A percentile compares a stretch with the other conserved stretches of the same genome.
Evolutionary conservation across 2,329 filamentous ascomycete genomes (phyloP).

Genomic region (Fusarium begoniae): DNA sequence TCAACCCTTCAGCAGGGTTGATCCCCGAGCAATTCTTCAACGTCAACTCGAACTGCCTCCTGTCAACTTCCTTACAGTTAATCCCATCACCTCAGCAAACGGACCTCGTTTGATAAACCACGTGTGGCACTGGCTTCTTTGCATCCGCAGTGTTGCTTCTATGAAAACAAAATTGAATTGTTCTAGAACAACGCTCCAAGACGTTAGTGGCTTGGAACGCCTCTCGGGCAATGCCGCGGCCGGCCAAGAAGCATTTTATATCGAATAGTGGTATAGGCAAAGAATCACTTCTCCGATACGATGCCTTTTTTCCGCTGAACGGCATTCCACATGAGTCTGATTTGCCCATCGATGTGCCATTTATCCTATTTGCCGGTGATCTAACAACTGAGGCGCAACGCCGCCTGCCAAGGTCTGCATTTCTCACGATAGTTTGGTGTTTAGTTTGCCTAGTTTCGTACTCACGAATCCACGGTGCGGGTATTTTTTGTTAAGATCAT

Average conservation of each 20-base stretch:
- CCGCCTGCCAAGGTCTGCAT: not conserved
- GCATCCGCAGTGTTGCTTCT: not conserved
- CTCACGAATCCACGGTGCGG: not conserved
- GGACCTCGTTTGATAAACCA: not conserved
- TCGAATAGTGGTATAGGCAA: not conserved
- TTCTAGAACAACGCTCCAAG: slow-evolving; percentile 32
- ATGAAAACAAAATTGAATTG: not conserved
- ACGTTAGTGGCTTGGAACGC: slow-evolving; percentile 15
- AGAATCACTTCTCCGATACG: not conserved
- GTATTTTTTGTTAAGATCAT: slow-evolving; percentile 8
- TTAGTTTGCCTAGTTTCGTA: not conserved
- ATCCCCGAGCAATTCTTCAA: not conserved
- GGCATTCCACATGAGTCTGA: not conserved
- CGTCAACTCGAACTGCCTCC: not conserved
- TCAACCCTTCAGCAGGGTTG: not conserved
- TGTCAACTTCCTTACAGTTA: not conserved
- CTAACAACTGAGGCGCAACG: not conserved
- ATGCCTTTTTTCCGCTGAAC: not conserved
- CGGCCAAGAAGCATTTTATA: slow-evolving; percentile 1
- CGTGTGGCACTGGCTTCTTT: not conserved
- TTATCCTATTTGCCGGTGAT: not conserved
- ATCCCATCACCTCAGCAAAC: not conserved
- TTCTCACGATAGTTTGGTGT: not conserved
- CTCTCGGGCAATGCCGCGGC: slow-evolving; percentile 21
- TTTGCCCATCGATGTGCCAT: not conserved